Conservation (phyloP, 768 basidiomycete species). For the Cystobasidiopsis lactophilus region DNA sequence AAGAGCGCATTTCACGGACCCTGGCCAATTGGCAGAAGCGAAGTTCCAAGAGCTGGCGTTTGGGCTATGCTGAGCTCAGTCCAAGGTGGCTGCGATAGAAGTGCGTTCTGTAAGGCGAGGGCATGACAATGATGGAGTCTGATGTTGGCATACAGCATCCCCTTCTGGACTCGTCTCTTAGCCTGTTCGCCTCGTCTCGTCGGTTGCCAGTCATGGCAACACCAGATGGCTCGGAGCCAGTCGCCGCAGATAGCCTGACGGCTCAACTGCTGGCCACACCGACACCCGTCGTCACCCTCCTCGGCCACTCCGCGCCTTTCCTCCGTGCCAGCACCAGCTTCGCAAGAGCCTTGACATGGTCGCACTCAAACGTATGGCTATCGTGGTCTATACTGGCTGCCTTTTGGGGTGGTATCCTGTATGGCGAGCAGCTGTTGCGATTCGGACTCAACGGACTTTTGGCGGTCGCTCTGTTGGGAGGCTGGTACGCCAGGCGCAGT, state of each 20-base stretch:
- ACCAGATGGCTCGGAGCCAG: not conserved
- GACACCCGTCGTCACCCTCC: slow-evolving; percentile 19
- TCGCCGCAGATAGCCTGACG: slow-evolving; percentile 6
- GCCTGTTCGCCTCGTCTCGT: not conserved
- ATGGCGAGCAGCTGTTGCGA: slow-evolving; percentile 10
- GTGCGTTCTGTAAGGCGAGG: not conserved
- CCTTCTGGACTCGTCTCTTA: not conserved
- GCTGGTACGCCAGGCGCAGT: not conserved
- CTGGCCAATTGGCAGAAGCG: too few relatives aligned
- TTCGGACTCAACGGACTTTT: slow-evolving; percentile 15
- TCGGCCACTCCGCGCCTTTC: slow-evolving; percentile 18
- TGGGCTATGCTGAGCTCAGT: too few relatives aligned
- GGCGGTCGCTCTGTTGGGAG: not conserved
- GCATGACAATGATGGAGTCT: too few relatives aligned
- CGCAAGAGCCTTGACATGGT: slow-evolving; percentile 20
- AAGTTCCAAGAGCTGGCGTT: too few relatives aligned
- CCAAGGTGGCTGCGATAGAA: not conserved
- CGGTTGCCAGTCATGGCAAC: not conserved
- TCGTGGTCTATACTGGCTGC: slow-evolving; percentile 17
- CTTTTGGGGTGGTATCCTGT: slow-evolving; percentile 21
- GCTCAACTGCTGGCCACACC: slow-evolving; percentile 20
- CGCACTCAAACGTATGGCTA: slow-evolving; percentile 12
- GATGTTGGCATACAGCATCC: not conserved
- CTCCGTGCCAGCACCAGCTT: slow-evolving; percentile 6
- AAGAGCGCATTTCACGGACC: too few relatives aligned